phyloP scores from a whole-genome alignment of 805 yeast genomes.

The Candida arabinofermentans region DNA sequence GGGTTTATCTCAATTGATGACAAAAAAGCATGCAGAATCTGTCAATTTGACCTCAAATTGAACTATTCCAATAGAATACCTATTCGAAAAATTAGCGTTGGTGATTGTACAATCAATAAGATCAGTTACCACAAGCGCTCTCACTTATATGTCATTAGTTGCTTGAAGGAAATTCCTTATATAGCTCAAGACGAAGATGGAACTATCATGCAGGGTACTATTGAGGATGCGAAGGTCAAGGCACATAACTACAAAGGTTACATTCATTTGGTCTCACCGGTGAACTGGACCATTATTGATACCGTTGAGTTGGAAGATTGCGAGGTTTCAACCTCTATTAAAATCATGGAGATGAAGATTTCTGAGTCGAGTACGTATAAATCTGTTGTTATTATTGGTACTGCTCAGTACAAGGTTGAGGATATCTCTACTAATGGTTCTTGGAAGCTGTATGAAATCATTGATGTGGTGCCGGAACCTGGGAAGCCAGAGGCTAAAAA shows the following conservation, averaged over 20 bases:
- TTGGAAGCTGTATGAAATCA: constrained; percentile 67
- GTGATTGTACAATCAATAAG: constrained; percentile 54
- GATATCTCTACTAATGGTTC: constrained; percentile 78
- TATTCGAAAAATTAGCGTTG: constrained; percentile 45
- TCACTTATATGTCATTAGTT: constrained; percentile 58
- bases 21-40: constrained; percentile 61
- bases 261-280: constrained; percentile 65
- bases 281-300: constrained; percentile 75
- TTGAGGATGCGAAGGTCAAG: constrained; percentile 40
- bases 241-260: constrained; percentile 59
- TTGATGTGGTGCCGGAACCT: constrained; percentile 85
- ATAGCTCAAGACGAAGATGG: constrained; percentile 74
- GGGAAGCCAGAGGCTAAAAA: constrained; percentile 79
- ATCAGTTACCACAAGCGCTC: constrained; percentile 68
- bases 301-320: constrained; percentile 60
- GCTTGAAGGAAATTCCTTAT: constrained; percentile 55
- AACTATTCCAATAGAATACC: constrained; percentile 63
- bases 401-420: constrained; percentile 71
- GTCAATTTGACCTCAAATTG: constrained; percentile 40
- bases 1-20: constrained; percentile 73
- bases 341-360: constrained; percentile 45
- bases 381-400: constrained; percentile 75
- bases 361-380: constrained; percentile 33
- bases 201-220: constrained; percentile 52
- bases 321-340: constrained; percentile 58